Evolutionary conservation across 257 asterid genomes (phyloP), one percentile per base, ranked within the genome.

Genomic region (Solanum appendiculatum): DNA sequence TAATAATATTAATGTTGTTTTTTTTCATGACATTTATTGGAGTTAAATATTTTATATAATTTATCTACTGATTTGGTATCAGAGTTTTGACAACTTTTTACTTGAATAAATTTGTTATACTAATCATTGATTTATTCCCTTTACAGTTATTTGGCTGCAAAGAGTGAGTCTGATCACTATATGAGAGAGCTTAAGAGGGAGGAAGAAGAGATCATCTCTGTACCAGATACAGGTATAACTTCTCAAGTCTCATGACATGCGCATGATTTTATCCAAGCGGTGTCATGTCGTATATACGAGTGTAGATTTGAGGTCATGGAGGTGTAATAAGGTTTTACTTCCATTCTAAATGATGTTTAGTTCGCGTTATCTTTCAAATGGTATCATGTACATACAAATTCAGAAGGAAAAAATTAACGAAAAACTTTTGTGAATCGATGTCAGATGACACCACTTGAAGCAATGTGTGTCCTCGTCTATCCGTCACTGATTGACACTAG

Each of bases 141-240:
- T 16, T 86, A 70, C 78, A 94, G 99, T 78, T 97, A 95, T 83
- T 89, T 97, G 82, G 99, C 99, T 20, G 99, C 99, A 2, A 94
- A 97, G 90, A 97, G 99, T 86, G 98, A 97, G 90, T 94, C 98
- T 20, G 99, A 95, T 89, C 99, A 97, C 91, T 97, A 95, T 34
- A 60, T 36, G 87, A 94, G 94, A 86, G 99, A 97, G 88, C 90
- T 97, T 10, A 90, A 93, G 86, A 91, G 99, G 86, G 99, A 97
- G 85, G 93, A 97, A 84, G 98, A 97, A 4, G 99, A 97, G 88
- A 95, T 97, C 87, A 86, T 91, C 37, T 88, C 91, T 31, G 98
- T 93, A 18, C 99, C 99, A 58, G 99, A 97, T 88, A 94, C 98
- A 87, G 99, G 99, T 96, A 80, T 80, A 42, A 16, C 39, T 80